These are phyloP conservation scores for Leccinellum albellum DNA, from an alignment of 768 basidiomycete species.

Conservation along the genomic window DNA sequence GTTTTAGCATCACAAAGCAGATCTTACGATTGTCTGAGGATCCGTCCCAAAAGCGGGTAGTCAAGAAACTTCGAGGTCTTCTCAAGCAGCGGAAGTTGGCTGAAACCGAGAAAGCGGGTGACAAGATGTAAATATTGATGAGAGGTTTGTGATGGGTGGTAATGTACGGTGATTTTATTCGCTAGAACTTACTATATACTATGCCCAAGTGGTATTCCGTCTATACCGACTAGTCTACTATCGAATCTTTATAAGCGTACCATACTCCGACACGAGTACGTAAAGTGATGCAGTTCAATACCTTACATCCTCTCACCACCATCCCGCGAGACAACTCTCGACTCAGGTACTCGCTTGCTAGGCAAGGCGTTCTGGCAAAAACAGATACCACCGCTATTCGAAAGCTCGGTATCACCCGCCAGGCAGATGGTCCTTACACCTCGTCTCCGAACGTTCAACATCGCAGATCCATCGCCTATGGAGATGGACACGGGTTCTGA, in stretches of 20 bases:
- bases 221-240: background rate
- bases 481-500: constrained; percentile 28
- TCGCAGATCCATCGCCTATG: constrained; percentile 31
- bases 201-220: background rate
- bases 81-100: constrained; percentile 32
- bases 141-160: constrained; percentile 4
- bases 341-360: constrained; percentile 14
- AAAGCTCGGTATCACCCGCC: constrained; percentile 11
- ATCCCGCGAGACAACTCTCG: constrained; percentile 13
- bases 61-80: constrained; percentile 38
- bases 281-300: constrained; percentile 26
- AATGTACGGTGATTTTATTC: constrained; percentile 8
- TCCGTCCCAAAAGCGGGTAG: constrained; percentile 33
- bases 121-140: constrained; percentile 1
- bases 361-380: constrained; percentile 17
- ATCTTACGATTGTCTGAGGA: constrained; percentile 44
- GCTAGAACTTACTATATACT: constrained; percentile 7
- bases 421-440: constrained; percentile 34
- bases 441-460: constrained; percentile 34
- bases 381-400: constrained; percentile 15
- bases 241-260: background rate
- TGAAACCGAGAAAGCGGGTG: constrained; percentile 3
- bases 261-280: constrained; percentile 20
- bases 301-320: constrained; percentile 25
- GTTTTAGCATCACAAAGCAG: constrained; percentile 38